Evolutionary conservation across 2,329 filamentous ascomycete species (phyloP), one percentile per base, ranked within the genome.

Genomic region (Atkinsonella texensis): DNA sequence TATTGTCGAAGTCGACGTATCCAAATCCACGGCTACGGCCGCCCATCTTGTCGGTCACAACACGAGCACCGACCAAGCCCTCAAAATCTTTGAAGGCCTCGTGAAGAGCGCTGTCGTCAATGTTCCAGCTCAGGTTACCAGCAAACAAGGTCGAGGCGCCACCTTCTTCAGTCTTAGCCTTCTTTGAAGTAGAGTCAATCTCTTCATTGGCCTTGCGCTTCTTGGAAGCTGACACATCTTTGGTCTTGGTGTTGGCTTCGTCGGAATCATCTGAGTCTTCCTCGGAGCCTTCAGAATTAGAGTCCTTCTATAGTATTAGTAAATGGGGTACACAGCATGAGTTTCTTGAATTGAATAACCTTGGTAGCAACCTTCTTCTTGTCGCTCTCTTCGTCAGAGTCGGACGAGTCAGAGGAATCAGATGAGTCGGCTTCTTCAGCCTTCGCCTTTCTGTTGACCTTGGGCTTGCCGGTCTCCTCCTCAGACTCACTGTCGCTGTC

Each of bases 11-110:
- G 74, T 95, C 89, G 62, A 95, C 87, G 67, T 95, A 96, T 55
- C 90, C 90, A 69, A 94, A 95, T 58, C 88, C 90, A 73, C 89
- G 89, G 70, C 89, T 91, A 65, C 88, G 85, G 62, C 87, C 87
- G 63, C 76, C 79, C 52, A 84, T 81, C 68, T 84, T 84, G 73
- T 95, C 88, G 60, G 83, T 90, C 67, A 95, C 87, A 64, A 95
- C 83, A 61, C 88, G 85, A 57, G 83, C 85, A 61, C 81, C 79
- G 58, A 74, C 72, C 52, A 94, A 76, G 63, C 85, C 85, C 57
- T 84, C 84, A 62, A 84, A 91, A 56, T 79, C 72, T 74, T 89
- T 80, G 73, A 96, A 95, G 67, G 91, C 85, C 61, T 84, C 79
- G 59, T 79, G 77, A 57, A 96, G 82, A 72, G 80, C 81, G 57